phyloP scores from a whole-genome alignment of 768 basidiomycete species.

The Lentinula detonsa region DNA sequence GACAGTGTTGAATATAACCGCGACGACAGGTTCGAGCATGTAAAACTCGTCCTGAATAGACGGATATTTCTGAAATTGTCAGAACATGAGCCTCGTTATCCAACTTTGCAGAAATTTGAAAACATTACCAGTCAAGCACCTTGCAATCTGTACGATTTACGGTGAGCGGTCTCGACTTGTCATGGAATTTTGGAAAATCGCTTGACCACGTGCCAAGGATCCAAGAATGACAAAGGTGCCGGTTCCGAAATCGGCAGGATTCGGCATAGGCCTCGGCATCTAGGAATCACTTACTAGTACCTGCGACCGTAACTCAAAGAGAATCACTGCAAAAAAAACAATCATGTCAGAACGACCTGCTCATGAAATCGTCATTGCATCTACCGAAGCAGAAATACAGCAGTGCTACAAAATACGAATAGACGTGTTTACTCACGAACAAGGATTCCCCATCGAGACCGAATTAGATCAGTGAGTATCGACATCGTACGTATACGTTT shows the following conservation, averaged over 20 bases:
- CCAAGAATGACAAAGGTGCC: no score
- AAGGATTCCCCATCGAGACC: slow-evolving; percentile 64
- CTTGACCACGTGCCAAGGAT: not conserved
- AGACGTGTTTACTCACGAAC: slow-evolving; percentile 58
- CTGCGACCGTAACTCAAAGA: no score
- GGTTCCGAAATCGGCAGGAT: not conserved
- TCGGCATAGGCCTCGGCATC: not conserved
- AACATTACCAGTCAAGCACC: not conserved
- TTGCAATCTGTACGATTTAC: not conserved
- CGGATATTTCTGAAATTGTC: slow-evolving; percentile 4
- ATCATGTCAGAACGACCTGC: slow-evolving; percentile 19
- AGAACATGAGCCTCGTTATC: not conserved
- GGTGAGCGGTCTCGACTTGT: not conserved
- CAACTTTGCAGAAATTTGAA: not conserved
- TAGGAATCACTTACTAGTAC: not conserved
- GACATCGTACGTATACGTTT: not conserved
- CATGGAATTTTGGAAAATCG: not conserved
- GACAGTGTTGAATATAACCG: slow-evolving; percentile 45
- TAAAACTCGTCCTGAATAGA: slow-evolving; percentile 20
- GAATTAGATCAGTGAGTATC: slow-evolving; percentile 68
- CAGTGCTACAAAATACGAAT: slow-evolving; percentile 63
- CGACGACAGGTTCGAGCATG: slow-evolving; percentile 63
- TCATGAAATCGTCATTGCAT: slow-evolving; percentile 55
- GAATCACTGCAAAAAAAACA: not conserved
- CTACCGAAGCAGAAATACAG: slow-evolving; percentile 43